Base-by-base conservation (phyloP, 1,139 yeast species). In the Geotrichum macrosporum region DNA sequence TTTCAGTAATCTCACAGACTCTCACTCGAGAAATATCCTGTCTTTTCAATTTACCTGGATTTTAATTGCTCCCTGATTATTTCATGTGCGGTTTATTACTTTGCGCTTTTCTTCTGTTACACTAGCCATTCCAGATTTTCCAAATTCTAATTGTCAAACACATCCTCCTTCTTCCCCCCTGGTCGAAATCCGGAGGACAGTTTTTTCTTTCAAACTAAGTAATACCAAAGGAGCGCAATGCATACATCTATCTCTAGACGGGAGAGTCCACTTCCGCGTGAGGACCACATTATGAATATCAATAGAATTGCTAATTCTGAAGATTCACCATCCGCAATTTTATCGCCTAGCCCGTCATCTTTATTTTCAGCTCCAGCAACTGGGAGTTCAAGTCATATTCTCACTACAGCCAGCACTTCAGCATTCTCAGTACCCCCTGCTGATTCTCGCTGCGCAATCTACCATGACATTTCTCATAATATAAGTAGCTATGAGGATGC, bases 241-340 rank as follows among this genome's bases (percentile, higher is more conserved):
- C 29, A 31, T n/a, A 16, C 44, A 10, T 32, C 36, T 26, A 34
- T 26, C 15, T 16, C 15, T 13, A 32, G 38, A 19, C 44, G 39
- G 19, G 44, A 41, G 13, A 41, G 44, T 24, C 39, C 44, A 12
- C 15, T 41, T 9, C 34, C 44, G 10, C 34, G 38, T 10, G 44
- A 41, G 22, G 44, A 41, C 19, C 39, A 34, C 20, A 33, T 41
- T 19, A 27, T 41, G 39, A 41, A 41, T 24, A 34, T 41, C 22
- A 41, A 34, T 16, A 34, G 44, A 18, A 20, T 41, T 9, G 34
- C 44, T 9, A 27, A 20, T 19, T 12, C 44, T 16, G 15, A 31
- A 12, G 9, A 15, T 3, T 6, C 34, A 8, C 24, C 41, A 12
- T 8, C 15, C 13, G 33, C 20, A 12, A 21, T 31, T 18, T 6